Evolutionary conservation across 1,284 basidiomycete species (phyloP), one percentile per base, ranked within the genome.

Genomic region (Cutaneotrichosporon sp.): DNA sequence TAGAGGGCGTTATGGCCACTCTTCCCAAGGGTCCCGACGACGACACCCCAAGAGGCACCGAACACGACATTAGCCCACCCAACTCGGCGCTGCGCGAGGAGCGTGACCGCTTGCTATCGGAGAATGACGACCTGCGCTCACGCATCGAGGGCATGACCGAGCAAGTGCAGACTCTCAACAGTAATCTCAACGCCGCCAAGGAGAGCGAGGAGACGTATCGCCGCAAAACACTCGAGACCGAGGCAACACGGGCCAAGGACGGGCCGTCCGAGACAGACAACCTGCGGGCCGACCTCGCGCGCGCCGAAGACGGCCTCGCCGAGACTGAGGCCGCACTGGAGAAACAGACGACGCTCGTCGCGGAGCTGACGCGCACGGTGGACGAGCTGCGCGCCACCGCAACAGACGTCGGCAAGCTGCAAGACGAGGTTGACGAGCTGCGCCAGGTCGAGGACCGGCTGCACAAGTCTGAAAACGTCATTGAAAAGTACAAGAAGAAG

Each of bases 401-500:
- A 0, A 89, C 90, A 64, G 87, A 93, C 69, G 88, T 88, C 1
- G 83, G 81, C 5, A 86, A 85, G 67, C 82, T 98, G 62, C 95
- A 93, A 74, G 95, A 98, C 72, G 89, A 97, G 78, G 83, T 97
- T 1, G 95, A 99, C 73, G 95, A 98, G 89, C 92, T 90, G 69
- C 88, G 89, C 24, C 93, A 97, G 79, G 88, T 91, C 4, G 90
- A 91, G 4, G 95, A 97, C 70, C 90, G 88, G 65, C 82, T 94
- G 34, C 89, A 92, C 72, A 97, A 95, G 82, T 90, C 89, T 7
- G 95, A 98, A 78, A 95, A 95, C 71, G 94, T 95, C 34, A 92
- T 97, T 84, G 94, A 98, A 79, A 99, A 98, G 79, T 97, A 97
- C 81, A 95, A 95, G 83, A 95, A 93, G 84, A 98, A 98, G 80